Base-by-base conservation (phyloP, 129 eudicot species). In the Deinandra increscens region DNA sequence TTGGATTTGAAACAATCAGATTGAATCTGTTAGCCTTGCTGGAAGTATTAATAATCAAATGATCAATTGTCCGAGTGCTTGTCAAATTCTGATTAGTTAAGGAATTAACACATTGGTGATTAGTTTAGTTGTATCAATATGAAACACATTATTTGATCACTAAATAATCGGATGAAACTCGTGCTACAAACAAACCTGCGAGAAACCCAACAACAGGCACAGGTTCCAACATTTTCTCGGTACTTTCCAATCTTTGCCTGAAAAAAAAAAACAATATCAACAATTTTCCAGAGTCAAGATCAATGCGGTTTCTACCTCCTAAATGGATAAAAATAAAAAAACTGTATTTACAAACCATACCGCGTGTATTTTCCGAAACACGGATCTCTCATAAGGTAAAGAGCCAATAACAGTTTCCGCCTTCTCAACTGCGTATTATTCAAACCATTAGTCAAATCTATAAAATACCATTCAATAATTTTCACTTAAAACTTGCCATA, bases 331-430 rank as follows among this genome's bases (percentile, higher is more conserved):
- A 60, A 7, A 20, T 26, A 23, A 41, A 46, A 65, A 19, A 43
- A 15, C 17, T 2, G 70, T 37, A 17, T 31, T 26, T 13, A 69
- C 7, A 63, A 69, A 51, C 62, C 48, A 60, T 84, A 93, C 98
- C 97, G 79, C 34, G 97, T 89, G 78, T 93, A 83, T 74, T 81
- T 89, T 72, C 84, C 60, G 69, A 93, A 93, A 78, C 91, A 93
- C 6, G 98, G 98, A 78, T 93, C 98, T 82, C 96, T 81, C 98
- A 93, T 86, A 54, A 93, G 87, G 87, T 93, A 93, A 76, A 93
- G 90, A 5, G 88, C 90, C 91, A 89, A 85, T 73, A 93, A 68
- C 62, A 93, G 55, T 70, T 89, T 93, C 56, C 98, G 84, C 61
- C 98, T 83, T 82, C 76, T 86, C 66, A 93, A 75, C 98, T 93